These are phyloP conservation scores for Mesostigma viride DNA, from an alignment of 139 green algal species.

Conservation along the genomic window DNA sequence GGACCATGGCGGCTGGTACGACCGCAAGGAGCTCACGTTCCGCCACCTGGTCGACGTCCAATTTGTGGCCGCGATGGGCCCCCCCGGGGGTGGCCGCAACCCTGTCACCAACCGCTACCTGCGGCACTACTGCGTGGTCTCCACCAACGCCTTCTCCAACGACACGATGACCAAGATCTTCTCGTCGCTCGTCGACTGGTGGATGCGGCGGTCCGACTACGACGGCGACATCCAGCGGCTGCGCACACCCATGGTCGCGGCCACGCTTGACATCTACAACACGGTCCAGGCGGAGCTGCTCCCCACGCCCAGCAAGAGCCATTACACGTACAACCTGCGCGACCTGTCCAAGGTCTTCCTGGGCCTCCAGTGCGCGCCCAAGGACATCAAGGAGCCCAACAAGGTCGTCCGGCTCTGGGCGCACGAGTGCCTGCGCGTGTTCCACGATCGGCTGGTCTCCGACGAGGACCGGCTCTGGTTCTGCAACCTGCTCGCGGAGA, in stretches of 20 bases:
- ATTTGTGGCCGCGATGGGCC: constrained; percentile 59
- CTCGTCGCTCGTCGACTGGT: constrained; percentile 49
- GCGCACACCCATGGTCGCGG: constrained; percentile 6
- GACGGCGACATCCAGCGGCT: background rate
- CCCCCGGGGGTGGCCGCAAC: constrained; percentile 53
- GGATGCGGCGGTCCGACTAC: constrained; percentile 27
- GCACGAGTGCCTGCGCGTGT: constrained; percentile 38
- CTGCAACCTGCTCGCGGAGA: constrained; percentile 18
- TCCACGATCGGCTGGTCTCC: constrained; percentile 40
- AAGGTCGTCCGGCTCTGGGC: constrained; percentile 41
- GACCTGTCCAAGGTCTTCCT: constrained; percentile 38
- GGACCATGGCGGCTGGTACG: constrained; percentile 73
- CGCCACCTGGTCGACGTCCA: constrained; percentile 57
- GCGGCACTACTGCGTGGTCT: constrained; percentile 52
- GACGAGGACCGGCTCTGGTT: constrained; percentile 39
- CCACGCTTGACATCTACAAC: constrained; percentile 19
- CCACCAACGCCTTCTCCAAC: constrained; percentile 48
- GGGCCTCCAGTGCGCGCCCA: constrained; percentile 14
- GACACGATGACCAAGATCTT: constrained; percentile 51
- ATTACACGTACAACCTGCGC: constrained; percentile 51
- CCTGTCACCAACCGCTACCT: constrained; percentile 50
- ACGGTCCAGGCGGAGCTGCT: constrained; percentile 38
- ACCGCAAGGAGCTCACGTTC: constrained; percentile 56
- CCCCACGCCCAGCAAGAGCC: constrained; percentile 36
- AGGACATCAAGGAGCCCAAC: constrained; percentile 9